Conservation (phyloP, 116 monocot species). For the Zostera marina region DNA sequence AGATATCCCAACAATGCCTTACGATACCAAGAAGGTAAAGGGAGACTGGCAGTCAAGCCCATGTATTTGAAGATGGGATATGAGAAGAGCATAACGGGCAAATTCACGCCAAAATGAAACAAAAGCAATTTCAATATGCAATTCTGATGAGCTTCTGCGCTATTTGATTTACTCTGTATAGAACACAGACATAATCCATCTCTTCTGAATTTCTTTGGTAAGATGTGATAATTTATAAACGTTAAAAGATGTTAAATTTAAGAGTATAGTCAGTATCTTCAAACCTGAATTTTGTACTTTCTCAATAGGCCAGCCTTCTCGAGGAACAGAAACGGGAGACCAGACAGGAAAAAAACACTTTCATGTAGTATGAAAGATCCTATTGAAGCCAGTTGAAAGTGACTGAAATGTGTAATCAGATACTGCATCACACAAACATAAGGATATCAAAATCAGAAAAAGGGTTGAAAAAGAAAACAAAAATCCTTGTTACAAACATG, state of each 20-base stretch:
- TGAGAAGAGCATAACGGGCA: constrained; percentile 74
- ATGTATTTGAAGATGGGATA: constrained; percentile 78
- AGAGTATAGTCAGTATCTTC: background rate
- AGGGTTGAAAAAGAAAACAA: too few species aligned
- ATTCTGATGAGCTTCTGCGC: constrained; percentile 41
- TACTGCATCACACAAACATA: constrained; percentile 29
- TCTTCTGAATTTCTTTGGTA: too few species aligned
- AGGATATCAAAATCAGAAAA: too few species aligned
- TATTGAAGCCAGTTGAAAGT: constrained; percentile 86
- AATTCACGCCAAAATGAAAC: constrained; percentile 74
- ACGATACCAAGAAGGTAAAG: constrained; percentile 70
- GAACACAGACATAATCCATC: background rate
- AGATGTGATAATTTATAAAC: too few species aligned
- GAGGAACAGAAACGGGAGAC: constrained; percentile 63
- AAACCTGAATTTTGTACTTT: constrained; percentile 94
- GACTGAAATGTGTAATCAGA: constrained; percentile 66
- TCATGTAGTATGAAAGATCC: constrained; percentile 75
- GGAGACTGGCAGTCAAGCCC: constrained; percentile 71
- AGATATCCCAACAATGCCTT: background rate
- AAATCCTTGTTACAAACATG: too few species aligned
- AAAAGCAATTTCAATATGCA: constrained; percentile 45
- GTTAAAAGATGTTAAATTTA: too few species aligned
- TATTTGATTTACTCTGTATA: constrained; percentile 67
- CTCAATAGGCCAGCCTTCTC: constrained; percentile 61
- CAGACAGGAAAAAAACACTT: constrained; percentile 83